A percentile compares a stretch with the other conserved stretches of the same genome.
Conservation (phyloP, 2,329 filamentous ascomycete genomes). For the Penicillium hesseltinei region DNA sequence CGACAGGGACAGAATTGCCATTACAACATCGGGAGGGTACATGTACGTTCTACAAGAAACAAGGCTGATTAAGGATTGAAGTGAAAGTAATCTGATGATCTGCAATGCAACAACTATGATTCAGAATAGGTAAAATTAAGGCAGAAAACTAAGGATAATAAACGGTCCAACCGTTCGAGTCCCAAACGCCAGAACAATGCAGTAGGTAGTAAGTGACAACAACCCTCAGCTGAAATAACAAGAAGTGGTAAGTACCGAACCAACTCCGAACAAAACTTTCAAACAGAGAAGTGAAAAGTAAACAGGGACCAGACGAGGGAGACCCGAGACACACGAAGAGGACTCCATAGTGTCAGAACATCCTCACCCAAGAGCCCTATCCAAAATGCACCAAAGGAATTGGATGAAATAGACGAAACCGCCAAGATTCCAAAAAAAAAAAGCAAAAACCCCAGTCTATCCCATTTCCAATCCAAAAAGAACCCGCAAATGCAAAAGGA, state of each 20-base stretch:
- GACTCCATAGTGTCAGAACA: not conserved
- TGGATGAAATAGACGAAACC: slow-evolving; percentile 3
- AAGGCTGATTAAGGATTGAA: not conserved
- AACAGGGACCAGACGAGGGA: not conserved
- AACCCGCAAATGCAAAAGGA: slow-evolving; percentile 38
- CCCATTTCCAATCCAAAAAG: slow-evolving; percentile 18
- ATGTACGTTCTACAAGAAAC: not conserved
- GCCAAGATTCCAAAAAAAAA: slow-evolving; percentile 13
- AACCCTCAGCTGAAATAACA: slow-evolving; percentile 22
- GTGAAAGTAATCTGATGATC: not conserved
- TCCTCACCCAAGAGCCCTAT: not conserved
- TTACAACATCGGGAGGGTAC: no score
- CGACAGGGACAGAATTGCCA: no score
- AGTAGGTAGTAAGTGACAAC: slow-evolving; percentile 14
- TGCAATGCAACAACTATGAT: not conserved
- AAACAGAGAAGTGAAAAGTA: slow-evolving; percentile 5
- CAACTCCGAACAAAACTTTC: slow-evolving; percentile 7
- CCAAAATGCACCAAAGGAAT: slow-evolving; percentile 6
- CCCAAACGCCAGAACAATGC: slow-evolving; percentile 33
- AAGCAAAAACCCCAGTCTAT: slow-evolving; percentile 23
- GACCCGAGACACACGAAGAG: not conserved
- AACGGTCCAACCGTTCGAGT: slow-evolving; percentile 9
- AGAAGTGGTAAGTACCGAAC: slow-evolving; percentile 9
- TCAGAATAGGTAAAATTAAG: not conserved
- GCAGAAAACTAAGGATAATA: not conserved